A percentile compares a stretch with the other conserved stretches of the same genome.
Evolutionary conservation across 2,329 filamentous ascomycete species (phyloP).

Genomic region (Purpureocillium takamizusanense): DNA sequence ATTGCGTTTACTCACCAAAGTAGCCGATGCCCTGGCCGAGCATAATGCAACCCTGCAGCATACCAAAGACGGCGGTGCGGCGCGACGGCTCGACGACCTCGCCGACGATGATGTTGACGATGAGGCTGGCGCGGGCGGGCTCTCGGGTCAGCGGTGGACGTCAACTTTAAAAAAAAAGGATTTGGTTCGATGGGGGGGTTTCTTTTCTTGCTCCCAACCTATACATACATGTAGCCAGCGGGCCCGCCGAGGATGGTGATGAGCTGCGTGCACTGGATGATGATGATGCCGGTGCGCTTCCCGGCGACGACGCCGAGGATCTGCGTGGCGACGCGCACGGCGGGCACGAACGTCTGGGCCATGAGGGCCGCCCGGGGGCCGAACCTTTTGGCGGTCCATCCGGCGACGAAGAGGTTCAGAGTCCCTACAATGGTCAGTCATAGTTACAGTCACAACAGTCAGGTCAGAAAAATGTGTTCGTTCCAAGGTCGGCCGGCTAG

Average conservation of each 20-base stretch:
- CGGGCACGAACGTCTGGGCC: slow-evolving; percentile 55
- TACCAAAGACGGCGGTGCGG: slow-evolving; percentile 56
- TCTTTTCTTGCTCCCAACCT: too few relatives aligned
- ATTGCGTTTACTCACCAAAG: slow-evolving; percentile 41
- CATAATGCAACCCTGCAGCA: slow-evolving; percentile 58
- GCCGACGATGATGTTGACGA: slow-evolving; percentile 59
- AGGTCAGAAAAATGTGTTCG: too few relatives aligned
- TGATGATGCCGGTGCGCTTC: slow-evolving; percentile 52
- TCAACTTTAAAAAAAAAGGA: too few relatives aligned
- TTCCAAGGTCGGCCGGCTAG: too few relatives aligned
- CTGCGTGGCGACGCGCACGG: slow-evolving; percentile 53
- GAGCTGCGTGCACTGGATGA: slow-evolving; percentile 58
- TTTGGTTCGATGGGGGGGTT: not conserved
- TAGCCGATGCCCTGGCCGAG: slow-evolving; percentile 57
- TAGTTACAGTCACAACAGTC: too few relatives aligned
- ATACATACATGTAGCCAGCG: slow-evolving; percentile 55
- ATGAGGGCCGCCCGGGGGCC: slow-evolving; percentile 55
- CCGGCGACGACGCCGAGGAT: slow-evolving; percentile 56
- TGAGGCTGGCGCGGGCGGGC: slow-evolving; percentile 29
- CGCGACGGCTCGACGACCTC: slow-evolving; percentile 52
- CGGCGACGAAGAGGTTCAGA: slow-evolving; percentile 58
- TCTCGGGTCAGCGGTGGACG: not conserved
- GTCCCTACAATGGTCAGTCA: slow-evolving; percentile 32
- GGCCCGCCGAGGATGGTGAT: slow-evolving; percentile 62
- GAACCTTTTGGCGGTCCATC: slow-evolving; percentile 56